These are phyloP conservation scores for Claviceps arundinis DNA, from an alignment of 2,329 filamentous ascomycete species.

Conservation along the genomic window DNA sequence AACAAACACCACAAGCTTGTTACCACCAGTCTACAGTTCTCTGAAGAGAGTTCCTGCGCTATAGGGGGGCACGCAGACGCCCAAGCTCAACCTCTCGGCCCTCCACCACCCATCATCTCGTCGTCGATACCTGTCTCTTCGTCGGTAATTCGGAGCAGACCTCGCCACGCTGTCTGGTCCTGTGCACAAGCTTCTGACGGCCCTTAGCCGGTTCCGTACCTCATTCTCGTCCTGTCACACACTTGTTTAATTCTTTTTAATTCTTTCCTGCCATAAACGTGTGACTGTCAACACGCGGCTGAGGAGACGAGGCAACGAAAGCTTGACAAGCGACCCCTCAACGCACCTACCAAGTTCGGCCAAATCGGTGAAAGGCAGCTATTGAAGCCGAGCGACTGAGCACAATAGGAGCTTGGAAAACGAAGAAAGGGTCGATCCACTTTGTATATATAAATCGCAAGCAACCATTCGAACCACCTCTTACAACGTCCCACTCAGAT, in stretches of 20 bases:
- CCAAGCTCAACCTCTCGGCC: not conserved
- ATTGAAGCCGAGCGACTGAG: not conserved
- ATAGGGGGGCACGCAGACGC: not conserved
- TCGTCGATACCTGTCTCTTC: not conserved
- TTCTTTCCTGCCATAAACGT: not conserved
- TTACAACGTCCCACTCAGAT: too few species aligned
- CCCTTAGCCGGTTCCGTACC: not conserved
- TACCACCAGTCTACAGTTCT: not conserved
- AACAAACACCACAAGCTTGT: not conserved
- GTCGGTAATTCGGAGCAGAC: not conserved
- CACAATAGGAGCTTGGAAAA: too few species aligned
- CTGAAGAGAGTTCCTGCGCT: not conserved
- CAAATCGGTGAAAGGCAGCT: not conserved
- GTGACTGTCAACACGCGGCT: not conserved
- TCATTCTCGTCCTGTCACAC: not conserved
- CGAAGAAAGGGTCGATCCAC: not conserved
- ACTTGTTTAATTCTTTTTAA: not conserved
- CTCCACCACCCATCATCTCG: not conserved
- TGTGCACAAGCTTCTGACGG: not conserved
- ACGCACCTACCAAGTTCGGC: not conserved
- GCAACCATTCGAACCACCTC: too few species aligned
- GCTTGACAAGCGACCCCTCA: slow-evolving; percentile 1
- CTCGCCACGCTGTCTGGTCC: not conserved
- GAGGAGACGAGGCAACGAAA: not conserved
- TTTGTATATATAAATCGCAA: too few species aligned